Evolutionary conservation across 2,329 filamentous ascomycete species (phyloP).

Genomic region (Sphaerulina populicola): DNA sequence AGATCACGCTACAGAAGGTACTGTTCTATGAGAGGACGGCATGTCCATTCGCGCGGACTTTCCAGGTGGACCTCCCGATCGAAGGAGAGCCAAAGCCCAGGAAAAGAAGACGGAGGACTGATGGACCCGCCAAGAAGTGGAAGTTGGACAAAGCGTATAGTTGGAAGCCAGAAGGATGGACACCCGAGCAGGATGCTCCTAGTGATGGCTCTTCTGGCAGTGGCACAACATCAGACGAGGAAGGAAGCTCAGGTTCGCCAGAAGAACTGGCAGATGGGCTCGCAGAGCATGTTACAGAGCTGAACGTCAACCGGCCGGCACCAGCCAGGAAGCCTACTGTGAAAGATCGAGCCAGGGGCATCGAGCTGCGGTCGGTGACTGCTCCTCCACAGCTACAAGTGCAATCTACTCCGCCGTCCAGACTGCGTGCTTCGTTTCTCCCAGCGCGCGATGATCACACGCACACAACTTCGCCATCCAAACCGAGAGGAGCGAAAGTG

Average conservation of each 20-base stretch:
- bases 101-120: constrained; percentile 60
- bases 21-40: constrained; percentile 80
- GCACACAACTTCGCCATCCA: not conserved
- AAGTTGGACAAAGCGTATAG: constrained; percentile 37
- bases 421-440: constrained; percentile 16
- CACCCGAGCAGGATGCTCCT: constrained; percentile 11
- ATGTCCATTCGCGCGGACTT: constrained; percentile 73
- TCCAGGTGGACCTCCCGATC: constrained; percentile 65
- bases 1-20: constrained; percentile 60
- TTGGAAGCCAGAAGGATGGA: constrained; percentile 40
- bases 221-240: constrained; percentile 18
- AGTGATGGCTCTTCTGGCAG: constrained; percentile 20
- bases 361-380: constrained; percentile 30
- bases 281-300: constrained; percentile 12
- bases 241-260: constrained; percentile 17
- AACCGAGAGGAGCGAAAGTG: not conserved
- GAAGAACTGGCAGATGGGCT: constrained; percentile 14
- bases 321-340: constrained; percentile 15
- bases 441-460: not conserved
- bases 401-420: constrained; percentile 38
- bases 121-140: constrained; percentile 47
- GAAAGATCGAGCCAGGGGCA: constrained; percentile 17
- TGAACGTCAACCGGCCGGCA: constrained; percentile 16
- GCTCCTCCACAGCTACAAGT: constrained; percentile 39
- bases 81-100: constrained; percentile 53